Evolutionary conservation across 352 stramenopile species (phyloP).

Genomic region (Globisporangium cystogenes): DNA sequence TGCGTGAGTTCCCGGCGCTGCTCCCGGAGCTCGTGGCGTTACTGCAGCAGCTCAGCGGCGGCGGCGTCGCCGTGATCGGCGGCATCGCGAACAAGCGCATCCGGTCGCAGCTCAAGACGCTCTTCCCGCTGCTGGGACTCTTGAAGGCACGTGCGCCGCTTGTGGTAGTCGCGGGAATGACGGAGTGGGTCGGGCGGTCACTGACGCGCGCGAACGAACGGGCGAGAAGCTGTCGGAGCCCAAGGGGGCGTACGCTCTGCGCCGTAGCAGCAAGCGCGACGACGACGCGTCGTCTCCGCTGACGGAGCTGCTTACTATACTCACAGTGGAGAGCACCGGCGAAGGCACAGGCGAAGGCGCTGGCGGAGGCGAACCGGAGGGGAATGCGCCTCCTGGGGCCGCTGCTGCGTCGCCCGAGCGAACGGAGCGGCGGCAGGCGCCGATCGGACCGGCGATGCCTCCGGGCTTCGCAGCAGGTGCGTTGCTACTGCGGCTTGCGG

Average conservation of each 20-base stretch:
- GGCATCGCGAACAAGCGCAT: slow-evolving; percentile 75
- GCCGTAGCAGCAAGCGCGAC: slow-evolving; percentile 3
- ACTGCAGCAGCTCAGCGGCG: slow-evolving; percentile 74
- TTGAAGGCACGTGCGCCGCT: slow-evolving; percentile 28
- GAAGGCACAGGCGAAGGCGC: too few relatives aligned
- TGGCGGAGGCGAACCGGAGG: slow-evolving; percentile 1
- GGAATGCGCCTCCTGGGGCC: background rate
- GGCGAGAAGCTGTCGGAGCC: slow-evolving; percentile 34
- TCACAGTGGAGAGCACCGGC: slow-evolving; percentile 14
- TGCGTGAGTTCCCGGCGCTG: slow-evolving; percentile 63
- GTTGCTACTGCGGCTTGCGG: background rate
- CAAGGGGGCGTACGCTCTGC: slow-evolving; percentile 50
- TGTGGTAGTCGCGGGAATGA: background rate
- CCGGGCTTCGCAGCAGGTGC: slow-evolving; percentile 11
- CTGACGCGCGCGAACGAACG: background rate
- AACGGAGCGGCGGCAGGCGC: slow-evolving; percentile 10
- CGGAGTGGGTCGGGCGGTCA: background rate
- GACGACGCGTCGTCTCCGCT: slow-evolving; percentile 31
- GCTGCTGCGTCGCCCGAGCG: background rate
- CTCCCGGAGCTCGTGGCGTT: slow-evolving; percentile 52
- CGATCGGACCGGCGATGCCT: slow-evolving; percentile 56
- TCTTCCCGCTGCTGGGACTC: slow-evolving; percentile 72
- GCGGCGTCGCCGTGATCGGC: slow-evolving; percentile 66
- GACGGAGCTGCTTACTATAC: slow-evolving; percentile 37
- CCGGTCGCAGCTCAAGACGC: slow-evolving; percentile 45